phyloP scores from a whole-genome alignment of 2,329 filamentous ascomycete genomes.

The Clonostachys chloroleuca region DNA sequence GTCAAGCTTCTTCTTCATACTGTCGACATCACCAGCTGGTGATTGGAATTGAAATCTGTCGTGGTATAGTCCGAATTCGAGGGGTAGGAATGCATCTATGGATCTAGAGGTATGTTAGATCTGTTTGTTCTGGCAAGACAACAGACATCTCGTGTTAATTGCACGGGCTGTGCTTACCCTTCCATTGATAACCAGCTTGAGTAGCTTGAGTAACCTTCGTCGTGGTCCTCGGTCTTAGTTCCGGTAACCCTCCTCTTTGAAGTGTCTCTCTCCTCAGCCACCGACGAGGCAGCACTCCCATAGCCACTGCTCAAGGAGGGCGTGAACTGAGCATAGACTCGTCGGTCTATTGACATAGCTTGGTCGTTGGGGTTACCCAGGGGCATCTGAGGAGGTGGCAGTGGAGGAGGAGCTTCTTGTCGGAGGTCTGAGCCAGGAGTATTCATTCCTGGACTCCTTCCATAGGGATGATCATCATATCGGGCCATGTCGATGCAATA shows the following conservation, averaged over 20 bases:
- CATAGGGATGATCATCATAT: constrained; percentile 22
- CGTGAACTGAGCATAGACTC: neutral
- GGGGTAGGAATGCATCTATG: constrained; percentile 31
- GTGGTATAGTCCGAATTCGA: constrained; percentile 43
- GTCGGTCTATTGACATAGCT: constrained; percentile 13
- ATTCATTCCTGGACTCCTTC: constrained; percentile 29
- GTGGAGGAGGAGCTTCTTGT: constrained; percentile 32
- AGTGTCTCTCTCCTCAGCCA: constrained; percentile 23
- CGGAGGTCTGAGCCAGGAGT: constrained; percentile 31
- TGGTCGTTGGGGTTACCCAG: constrained; percentile 14
- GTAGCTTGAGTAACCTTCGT: constrained; percentile 29
- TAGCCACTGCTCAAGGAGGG: constrained; percentile 25
- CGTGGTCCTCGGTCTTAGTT: constrained; percentile 18
- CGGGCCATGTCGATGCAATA: constrained; percentile 2
- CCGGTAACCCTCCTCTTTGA: constrained; percentile 20
- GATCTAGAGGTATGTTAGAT: constrained; percentile 21
- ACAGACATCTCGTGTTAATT: constrained; percentile 4
- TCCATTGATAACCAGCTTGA: constrained; percentile 33
- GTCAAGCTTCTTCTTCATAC: constrained; percentile 53
- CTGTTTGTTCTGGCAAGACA: neutral
- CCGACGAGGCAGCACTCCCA: constrained; percentile 30
- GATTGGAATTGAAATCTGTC: constrained; percentile 42
- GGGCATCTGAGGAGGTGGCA: constrained; percentile 37
- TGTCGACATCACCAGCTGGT: constrained; percentile 36
- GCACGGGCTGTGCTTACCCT: constrained; percentile 17